Conservation (phyloP, 1,139 yeast species). For the Scheffersomyces quercinus region DNA sequence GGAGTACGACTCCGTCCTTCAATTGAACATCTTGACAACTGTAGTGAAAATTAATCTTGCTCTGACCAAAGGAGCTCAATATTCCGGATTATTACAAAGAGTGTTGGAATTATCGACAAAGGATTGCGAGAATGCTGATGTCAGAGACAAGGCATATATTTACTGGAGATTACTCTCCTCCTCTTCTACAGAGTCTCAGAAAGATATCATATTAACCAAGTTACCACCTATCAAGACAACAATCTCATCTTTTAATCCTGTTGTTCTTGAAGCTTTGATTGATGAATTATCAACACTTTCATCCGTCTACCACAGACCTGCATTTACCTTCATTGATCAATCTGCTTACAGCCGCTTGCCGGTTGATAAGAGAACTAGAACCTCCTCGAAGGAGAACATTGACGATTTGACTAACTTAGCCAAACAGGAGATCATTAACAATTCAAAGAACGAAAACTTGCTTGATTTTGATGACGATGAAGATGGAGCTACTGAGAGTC, state of each 20-base stretch:
- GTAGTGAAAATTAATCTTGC: constrained; percentile 72
- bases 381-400: constrained; percentile 42
- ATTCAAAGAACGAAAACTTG: constrained; percentile 74
- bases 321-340: constrained; percentile 59
- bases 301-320: constrained; percentile 87
- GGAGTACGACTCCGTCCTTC: constrained; percentile 75
- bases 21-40: constrained; percentile 73
- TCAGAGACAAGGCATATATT: constrained; percentile 89
- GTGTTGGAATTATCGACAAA: constrained; percentile 78
- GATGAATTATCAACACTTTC: constrained; percentile 83
- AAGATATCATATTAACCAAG: constrained; percentile 57
- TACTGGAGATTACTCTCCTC: constrained; percentile 91
- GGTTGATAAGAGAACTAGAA: constrained; percentile 20
- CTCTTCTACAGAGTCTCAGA: constrained; percentile 39
- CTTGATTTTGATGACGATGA: constrained; percentile 77
- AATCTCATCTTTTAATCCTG: constrained; percentile 69
- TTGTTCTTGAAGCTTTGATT: constrained; percentile 65
- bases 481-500: constrained; percentile 24
- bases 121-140: constrained; percentile 84
- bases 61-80: constrained; percentile 35
- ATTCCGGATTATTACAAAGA: constrained; percentile 58
- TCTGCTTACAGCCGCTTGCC: constrained; percentile 29
- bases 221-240: constrained; percentile 74
- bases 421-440: constrained; percentile 69
- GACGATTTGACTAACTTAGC: constrained; percentile 82